These are phyloP conservation scores for Rhizoclosmatium globosum DNA, from an alignment of 192 early-diverging fungal genomes.

Conservation along the genomic window DNA sequence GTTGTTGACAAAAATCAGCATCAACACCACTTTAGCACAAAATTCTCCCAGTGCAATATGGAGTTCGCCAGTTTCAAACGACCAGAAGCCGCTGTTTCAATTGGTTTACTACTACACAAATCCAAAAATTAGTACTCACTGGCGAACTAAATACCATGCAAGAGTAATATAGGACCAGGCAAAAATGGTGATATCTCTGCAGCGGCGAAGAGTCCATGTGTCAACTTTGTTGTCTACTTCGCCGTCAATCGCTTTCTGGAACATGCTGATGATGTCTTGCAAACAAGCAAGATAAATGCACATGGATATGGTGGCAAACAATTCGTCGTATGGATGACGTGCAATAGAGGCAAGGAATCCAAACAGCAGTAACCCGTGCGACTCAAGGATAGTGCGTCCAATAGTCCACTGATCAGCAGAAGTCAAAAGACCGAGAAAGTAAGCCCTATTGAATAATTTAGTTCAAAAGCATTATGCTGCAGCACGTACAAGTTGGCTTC, in stretches of 20 bases:
- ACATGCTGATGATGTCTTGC: conserved; percentile 30
- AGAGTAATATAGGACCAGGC: conserved; percentile 34
- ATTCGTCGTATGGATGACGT: conserved; percentile 36
- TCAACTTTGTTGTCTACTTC: conserved; percentile 36
- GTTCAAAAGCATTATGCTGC: not conserved
- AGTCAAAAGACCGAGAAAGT: conserved; percentile 29
- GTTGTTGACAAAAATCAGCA: conserved; percentile 52
- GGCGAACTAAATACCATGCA: conserved; percentile 29
- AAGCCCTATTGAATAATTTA: conserved; percentile 16
- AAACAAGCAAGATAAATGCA: not conserved
- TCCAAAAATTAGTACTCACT: conserved; percentile 16
- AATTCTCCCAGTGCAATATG: conserved; percentile 43
- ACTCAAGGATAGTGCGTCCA: conserved; percentile 9
- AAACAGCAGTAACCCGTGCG: conserved; percentile 10
- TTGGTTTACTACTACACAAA: not conserved
- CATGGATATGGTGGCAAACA: conserved; percentile 23
- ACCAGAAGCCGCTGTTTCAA: conserved; percentile 29
- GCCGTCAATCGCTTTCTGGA: conserved; percentile 41
- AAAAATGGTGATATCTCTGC: conserved; percentile 30
- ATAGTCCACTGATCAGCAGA: conserved; percentile 21
- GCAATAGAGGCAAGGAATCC: conserved; percentile 38
- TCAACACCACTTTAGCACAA: conserved; percentile 48
- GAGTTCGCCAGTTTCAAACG: conserved; percentile 39
- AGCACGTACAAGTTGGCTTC: conserved; percentile 22
- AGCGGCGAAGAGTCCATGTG: conserved; percentile 30